Base-by-base conservation (phyloP, 208 protist species). In the Leishmania martiniquensis region DNA sequence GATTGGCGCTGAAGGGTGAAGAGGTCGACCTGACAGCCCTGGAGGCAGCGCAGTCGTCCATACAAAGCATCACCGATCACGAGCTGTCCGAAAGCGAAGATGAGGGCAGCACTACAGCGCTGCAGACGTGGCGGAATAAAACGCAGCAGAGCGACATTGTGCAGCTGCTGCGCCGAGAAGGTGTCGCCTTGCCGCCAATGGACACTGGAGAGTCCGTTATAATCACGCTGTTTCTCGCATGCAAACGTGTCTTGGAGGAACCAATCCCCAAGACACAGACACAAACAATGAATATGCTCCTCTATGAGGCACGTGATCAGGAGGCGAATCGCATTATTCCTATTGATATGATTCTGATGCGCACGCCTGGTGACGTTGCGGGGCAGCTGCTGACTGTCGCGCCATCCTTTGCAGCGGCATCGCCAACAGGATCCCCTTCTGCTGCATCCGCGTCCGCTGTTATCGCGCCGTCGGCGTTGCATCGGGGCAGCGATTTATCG, bases 231-330 rank as follows among this genome's bases (percentile, higher is more conserved):
- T 86, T 79, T n/a, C 78, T 97, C 4, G 84, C 75, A 9, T 95
- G 82, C 74, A 86, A 72, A 12, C 85, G 91, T 25, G 75, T 84
- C 6, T 52, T 76, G 15, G 86, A 89, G 13, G 77, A 95, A 65
- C 65, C 72, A 5, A 81, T 96, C 34, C 90, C 91, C 20, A 72
- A 81, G 9, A 72, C 84, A 45, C 93, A 97, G 52, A 92, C 85
- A 42, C 88, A 86, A n/a, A 94, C 86, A n/a, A 83, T 97, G 34
- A 94, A 90, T 52, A 79, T 97, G 42, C 52, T 97, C 22, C 76
- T 97, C 13, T 97, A 89, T 72, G 93, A 97, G 72, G 91, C 87
- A 9, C 86, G 92, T 45, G 93, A 97, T 77, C 87, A 92, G 70
- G 93, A 97, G 63, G 84, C 92, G 6, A 95, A 89, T 70, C 88